Evolutionary conservation across 2,329 filamentous ascomycete genomes (phyloP), one percentile per base, ranked within the genome.

Genomic region (Botrytis pseudocinerea): DNA sequence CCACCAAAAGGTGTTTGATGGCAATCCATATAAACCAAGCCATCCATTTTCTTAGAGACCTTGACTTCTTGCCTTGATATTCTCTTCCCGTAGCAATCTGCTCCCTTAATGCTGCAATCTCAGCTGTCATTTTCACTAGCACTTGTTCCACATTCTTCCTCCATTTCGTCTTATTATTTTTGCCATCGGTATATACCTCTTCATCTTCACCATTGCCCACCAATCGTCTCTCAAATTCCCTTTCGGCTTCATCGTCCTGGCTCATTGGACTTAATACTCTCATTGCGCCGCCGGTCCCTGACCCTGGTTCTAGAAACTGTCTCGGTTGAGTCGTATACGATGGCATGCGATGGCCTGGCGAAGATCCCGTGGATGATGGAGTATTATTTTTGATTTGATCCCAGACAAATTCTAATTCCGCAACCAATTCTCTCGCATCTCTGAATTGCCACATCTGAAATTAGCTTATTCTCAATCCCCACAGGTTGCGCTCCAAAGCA

Each of bases 361-460:
- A 89, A 18, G 87, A 86, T 59, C 87, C 81, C 57, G 90, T 84
- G 54, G 91, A 90, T 28, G 88, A 89, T 6, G 91, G 89, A 18
- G 89, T 89, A 79, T 95, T 98, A 78, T 92, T 92, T 82, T 96
- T 97, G 78, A 99, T 95, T 82, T 98, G 96, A 78, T 98, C 94
- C 96, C 96, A 99, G 57, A 99, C 95, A 79, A 98, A 99, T 83
- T 99, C 96, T n/a, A 99, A 89, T 82, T 99, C 96, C 16, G 91
- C 87, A 54, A 98, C 95, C 57, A 99, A 87, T 82, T 97, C 95
- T 74, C 91, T 88, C 12, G 94, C 94, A 81, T 97, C 94, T 66
- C 89, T 91, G 76, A 71, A 40, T 71, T 64, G 51, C 9, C 61
- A 74, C 76, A 35, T 69, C 16, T 57, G 35, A 77, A 75, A 60